Evolutionary conservation across 495 filamentous ascomycete genomes (phyloP).

Genomic region (Tuber magnatum): DNA sequence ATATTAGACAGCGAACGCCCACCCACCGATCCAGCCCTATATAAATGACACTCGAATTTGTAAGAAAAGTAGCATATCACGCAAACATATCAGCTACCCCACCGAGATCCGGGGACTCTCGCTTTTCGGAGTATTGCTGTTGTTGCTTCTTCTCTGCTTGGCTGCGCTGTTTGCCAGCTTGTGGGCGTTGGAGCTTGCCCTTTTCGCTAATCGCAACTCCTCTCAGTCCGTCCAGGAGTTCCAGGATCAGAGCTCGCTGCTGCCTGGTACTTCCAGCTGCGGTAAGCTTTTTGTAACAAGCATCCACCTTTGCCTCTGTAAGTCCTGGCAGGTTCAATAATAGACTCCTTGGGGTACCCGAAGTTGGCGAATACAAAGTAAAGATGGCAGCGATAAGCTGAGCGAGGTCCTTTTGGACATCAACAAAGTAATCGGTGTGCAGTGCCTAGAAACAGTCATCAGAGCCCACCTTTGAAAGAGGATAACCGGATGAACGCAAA

Average conservation of each 20-base stretch:
- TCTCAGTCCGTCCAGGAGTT: constrained; percentile 74
- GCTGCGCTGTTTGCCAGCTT: constrained; percentile 36
- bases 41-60: constrained; percentile 4
- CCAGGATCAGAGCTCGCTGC: constrained; percentile 76
- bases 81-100: constrained; percentile 65
- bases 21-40: constrained; percentile 4
- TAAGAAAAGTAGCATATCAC: constrained; percentile 32
- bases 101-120: constrained; percentile 55
- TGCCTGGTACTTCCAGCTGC: constrained; percentile 54
- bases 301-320: constrained; percentile 54
- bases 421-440: constrained; percentile 92
- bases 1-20: constrained; percentile 2
- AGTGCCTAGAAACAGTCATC: constrained; percentile 65
- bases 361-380: constrained; percentile 60
- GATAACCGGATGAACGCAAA: constrained; percentile 48
- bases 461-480: constrained; percentile 35
- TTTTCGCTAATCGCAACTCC: constrained; percentile 88
- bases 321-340: constrained; percentile 52
- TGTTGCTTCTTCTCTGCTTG: constrained; percentile 52
- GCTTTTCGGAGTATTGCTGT: constrained; percentile 43
- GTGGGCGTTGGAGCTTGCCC: constrained; percentile 62
- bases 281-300: constrained; percentile 52
- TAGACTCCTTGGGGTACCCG: constrained; percentile 53
- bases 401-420: constrained; percentile 88
- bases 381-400: constrained; percentile 79